Evolutionary conservation across 2,329 filamentous ascomycete species (phyloP).

Genomic region (Trichophaea hybrida): DNA sequence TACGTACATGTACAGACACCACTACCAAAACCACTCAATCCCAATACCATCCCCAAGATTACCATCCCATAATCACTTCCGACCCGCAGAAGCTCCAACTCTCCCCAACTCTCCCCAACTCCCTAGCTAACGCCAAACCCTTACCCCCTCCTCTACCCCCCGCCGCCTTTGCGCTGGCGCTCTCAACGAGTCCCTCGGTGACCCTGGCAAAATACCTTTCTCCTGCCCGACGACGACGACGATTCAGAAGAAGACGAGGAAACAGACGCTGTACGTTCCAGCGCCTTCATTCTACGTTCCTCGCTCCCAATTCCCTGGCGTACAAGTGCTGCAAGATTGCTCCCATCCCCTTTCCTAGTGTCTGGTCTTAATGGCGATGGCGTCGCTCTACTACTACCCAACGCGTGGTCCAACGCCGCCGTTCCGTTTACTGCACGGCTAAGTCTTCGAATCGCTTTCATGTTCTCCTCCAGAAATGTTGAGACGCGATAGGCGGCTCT

Average conservation of each 20-base stretch:
- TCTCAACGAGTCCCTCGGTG: background rate
- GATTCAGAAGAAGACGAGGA: background rate
- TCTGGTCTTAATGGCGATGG: background rate
- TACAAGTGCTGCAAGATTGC: background rate
- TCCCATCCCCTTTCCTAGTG: background rate
- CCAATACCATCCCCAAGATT: background rate
- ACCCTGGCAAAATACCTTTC: background rate
- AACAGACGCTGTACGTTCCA: background rate
- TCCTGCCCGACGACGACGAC: background rate
- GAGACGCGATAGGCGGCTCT: slow-evolving; percentile 36
- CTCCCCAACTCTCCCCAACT: background rate
- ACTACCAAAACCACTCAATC: too few species aligned
- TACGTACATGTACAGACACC: too few species aligned
- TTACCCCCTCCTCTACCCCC: background rate
- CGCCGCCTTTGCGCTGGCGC: background rate
- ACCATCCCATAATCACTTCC: background rate
- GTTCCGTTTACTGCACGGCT: background rate
- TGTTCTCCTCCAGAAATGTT: slow-evolving; percentile 31
- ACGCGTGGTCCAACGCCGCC: background rate
- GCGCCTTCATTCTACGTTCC: too few species aligned
- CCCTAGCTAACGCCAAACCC: background rate
- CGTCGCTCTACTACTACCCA: background rate
- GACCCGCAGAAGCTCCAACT: background rate
- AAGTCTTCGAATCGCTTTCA: background rate
- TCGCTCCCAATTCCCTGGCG: background rate